Conservation (phyloP, 129 eudicot species). For the Flaveria robusta region DNA sequence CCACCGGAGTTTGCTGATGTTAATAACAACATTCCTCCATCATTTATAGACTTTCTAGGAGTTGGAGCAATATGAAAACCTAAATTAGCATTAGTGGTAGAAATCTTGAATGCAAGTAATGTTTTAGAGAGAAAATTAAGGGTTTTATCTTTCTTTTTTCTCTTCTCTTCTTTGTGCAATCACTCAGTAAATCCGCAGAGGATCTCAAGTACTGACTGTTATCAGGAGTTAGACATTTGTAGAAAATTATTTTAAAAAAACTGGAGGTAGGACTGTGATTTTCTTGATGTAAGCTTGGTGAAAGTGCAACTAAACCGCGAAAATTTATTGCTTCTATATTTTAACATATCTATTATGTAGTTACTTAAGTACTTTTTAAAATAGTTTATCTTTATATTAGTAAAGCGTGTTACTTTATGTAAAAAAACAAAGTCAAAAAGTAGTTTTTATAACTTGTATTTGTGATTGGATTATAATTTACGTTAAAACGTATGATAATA, state of each 20-base stretch:
- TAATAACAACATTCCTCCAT: slow-evolving; percentile 45
- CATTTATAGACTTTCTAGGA: slow-evolving; percentile 96
- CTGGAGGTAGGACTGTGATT: not conserved
- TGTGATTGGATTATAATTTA: too few species aligned
- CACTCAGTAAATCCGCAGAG: slow-evolving; percentile 29
- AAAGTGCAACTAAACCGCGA: slow-evolving; percentile 14
- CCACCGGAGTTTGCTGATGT: slow-evolving; percentile 34
- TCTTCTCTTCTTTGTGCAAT: not conserved
- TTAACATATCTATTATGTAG: not conserved
- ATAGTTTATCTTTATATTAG: too few species aligned
- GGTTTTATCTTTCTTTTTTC: not conserved
- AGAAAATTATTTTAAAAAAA: not conserved
- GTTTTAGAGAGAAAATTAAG: slow-evolving; percentile 10
- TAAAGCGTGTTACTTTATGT: too few species aligned
- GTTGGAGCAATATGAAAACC: slow-evolving; percentile 74
- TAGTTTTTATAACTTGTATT: too few species aligned
- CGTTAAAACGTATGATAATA: too few species aligned
- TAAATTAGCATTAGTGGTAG: not conserved
- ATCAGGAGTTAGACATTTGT: slow-evolving; percentile 24
- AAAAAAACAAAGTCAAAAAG: too few species aligned
- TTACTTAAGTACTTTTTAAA: too few species aligned
- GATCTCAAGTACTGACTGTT: slow-evolving; percentile 34
- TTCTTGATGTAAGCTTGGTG: slow-evolving; percentile 22
- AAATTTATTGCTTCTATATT: slow-evolving; percentile 6
- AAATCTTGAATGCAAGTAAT: slow-evolving; percentile 20